These are phyloP conservation scores for Zoysia matrella DNA, from an alignment of 202 grass and related monocot genomes.

Conservation along the genomic window DNA sequence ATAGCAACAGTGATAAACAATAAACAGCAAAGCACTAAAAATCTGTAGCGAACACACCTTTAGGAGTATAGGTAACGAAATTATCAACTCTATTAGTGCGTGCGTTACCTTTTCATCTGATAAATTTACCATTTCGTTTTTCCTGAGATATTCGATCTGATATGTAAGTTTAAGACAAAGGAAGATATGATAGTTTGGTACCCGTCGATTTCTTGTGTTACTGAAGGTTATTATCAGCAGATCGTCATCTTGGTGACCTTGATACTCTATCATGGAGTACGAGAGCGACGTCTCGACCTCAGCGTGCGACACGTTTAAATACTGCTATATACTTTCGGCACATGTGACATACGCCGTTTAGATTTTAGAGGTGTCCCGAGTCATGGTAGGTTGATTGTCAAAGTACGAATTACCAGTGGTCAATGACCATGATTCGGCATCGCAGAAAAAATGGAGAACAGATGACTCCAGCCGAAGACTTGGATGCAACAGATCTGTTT, in stretches of 20 bases:
- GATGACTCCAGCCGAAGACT: not conserved
- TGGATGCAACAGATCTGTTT: too few species aligned
- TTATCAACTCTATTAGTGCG: not conserved
- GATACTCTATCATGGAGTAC: not conserved
- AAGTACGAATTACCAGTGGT: not conserved
- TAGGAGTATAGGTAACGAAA: not conserved
- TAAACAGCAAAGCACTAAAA: too few species aligned
- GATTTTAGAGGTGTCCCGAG: too few species aligned
- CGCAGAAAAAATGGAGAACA: not conserved
- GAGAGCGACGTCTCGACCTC: not conserved
- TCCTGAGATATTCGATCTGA: not conserved
- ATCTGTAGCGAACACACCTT: too few species aligned
- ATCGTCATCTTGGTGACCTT: not conserved
- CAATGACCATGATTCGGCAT: too few species aligned
- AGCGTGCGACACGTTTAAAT: not conserved
- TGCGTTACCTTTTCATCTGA: not conserved
- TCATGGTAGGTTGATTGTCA: not conserved
- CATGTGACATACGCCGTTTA: not conserved
- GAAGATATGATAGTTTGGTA: constrained; percentile 34
- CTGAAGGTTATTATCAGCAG: not conserved
- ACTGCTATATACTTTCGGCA: not conserved
- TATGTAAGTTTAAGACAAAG: not conserved
- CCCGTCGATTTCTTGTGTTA: not conserved
- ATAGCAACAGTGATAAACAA: too few species aligned
- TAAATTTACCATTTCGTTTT: not conserved